Evolutionary conservation across 2,329 filamentous ascomycete species (phyloP), one percentile per base, ranked within the genome.

Genomic region (Raffaelea arxii): DNA sequence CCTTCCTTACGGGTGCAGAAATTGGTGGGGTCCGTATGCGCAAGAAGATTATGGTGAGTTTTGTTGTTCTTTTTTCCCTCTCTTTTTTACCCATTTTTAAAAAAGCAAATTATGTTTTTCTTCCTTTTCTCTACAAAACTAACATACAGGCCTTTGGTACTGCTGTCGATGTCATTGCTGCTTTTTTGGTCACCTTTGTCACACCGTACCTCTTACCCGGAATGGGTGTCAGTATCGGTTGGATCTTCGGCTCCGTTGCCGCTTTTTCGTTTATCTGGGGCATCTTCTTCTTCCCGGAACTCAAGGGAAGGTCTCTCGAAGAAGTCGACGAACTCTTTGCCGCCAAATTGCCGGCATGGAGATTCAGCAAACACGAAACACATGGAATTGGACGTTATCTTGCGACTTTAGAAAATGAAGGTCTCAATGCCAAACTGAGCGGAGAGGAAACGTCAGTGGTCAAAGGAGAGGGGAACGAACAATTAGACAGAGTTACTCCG

Each of bases 301-400:
- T 43, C 35, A 23, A 43, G 44, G 46, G 43, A 19, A 44, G 49
- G 3, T 49, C 49, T 2, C 41, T 51, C 16, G 47, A 49, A 25
- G 49, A 49, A 18, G 45, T 49, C 5, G 49, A 51, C 44, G 49
- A 49, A 44, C 42, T 49, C 7, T 51, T 51, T 36, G 49, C 24
- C 3, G 47, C 46, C 19, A 21, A 25, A 2, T 30, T 51, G 12
- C 27, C 24, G 11, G 49, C 49, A 10, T 50, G 49, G 49, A 45
- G 48, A 42, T 50, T 50, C 24, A 40, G 23, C 18, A 37, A 42
- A 9, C 43, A 50, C 39, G 40, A 50, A 24, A 50, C 49, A 4
- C 49, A 50, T 27, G 49, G 49, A 22, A 43, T 39, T 12, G 49
- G 49, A 19, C 49, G 37, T 9, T 23, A 48, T 18, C 41, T 50